Base-by-base conservation (phyloP, 1,284 basidiomycete genomes). In the Mycena sp. region DNA sequence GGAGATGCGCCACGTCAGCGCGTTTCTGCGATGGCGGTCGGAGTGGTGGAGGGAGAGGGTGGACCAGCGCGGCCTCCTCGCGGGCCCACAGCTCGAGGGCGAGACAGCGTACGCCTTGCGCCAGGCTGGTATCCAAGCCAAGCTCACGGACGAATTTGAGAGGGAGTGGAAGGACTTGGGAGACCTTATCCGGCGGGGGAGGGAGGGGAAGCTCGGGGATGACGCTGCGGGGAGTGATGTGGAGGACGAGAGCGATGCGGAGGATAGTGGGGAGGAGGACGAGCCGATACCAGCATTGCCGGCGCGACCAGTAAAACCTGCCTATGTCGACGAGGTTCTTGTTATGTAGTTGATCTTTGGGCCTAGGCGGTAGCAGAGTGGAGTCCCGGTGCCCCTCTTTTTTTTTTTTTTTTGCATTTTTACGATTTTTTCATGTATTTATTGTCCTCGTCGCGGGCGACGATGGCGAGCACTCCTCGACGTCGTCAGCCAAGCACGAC, bases 91-190 rank as follows among this genome's bases (percentile, higher is more conserved):
- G 57, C 56, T n/a, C 13, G 68, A 69, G 30, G 68, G 68, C 30
- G 62, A 57, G n/a, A 64, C 54, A 9, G 61, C 61, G 14, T 69
- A 63, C 18, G 62, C 67, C 18, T 11, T n/a, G 16, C 60, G 68
- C 3, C 68, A 69, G 34, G 62, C 52, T 7, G 41, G 20, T 11
- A 34, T 59, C 3, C 62, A 69, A 10, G 39, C 50, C 4, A n/a
- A 20, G 18, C 60, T 68, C 2, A 16, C 37, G 11, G 50, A 20
- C 3, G n/a, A 52, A 10, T 68, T 68, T 18, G 59, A 13, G 6
- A 41, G 11, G 16, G 25, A 52, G 52, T 68, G 66, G 65, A 25
- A 52, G 7, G 57, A 22, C 8, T 18, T 68, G 46, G 38, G 22
- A 10, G 60, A 39, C n/a, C 37, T 62, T 14, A 62, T 68, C n/a